Conservation (phyloP, 148 eudicot species). For the Vaccinium vitisidaea region DNA sequence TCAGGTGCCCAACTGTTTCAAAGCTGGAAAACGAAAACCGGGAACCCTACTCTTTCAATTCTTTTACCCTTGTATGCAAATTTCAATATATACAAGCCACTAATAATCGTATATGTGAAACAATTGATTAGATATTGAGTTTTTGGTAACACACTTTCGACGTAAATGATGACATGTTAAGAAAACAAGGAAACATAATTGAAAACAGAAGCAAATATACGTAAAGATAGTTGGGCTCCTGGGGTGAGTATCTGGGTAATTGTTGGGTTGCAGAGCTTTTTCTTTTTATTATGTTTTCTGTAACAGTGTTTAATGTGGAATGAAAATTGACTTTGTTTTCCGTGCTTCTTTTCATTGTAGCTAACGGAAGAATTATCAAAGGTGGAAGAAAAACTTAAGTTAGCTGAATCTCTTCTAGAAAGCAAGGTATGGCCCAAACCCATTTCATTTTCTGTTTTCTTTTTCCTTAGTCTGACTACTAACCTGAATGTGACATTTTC, state of each 20-base stretch:
- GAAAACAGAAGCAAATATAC: background rate
- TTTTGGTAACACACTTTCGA: background rate
- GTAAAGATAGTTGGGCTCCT: background rate
- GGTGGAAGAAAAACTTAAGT: conserved; percentile 70
- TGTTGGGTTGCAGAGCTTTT: conserved; percentile 1
- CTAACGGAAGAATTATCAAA: conserved; percentile 66
- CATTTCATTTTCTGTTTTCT: conserved; percentile 2
- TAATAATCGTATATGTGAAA: background rate
- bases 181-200: background rate
- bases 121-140: background rate
- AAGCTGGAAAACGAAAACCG: background rate
- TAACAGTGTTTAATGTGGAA: conserved; percentile 2
- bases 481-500: conserved; percentile 4
- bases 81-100: background rate
- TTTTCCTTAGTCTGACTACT: background rate
- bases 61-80: background rate
- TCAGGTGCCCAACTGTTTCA: background rate
- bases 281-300: background rate
- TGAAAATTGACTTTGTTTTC: background rate
- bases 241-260: background rate
- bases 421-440: conserved; percentile 48
- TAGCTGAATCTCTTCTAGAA: conserved; percentile 65
- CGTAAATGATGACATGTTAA: background rate
- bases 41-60: background rate
- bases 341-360: conserved; percentile 29